Conservation (phyloP, 2,329 filamentous ascomycete genomes). For the Xylariaceae sp. region DNA sequence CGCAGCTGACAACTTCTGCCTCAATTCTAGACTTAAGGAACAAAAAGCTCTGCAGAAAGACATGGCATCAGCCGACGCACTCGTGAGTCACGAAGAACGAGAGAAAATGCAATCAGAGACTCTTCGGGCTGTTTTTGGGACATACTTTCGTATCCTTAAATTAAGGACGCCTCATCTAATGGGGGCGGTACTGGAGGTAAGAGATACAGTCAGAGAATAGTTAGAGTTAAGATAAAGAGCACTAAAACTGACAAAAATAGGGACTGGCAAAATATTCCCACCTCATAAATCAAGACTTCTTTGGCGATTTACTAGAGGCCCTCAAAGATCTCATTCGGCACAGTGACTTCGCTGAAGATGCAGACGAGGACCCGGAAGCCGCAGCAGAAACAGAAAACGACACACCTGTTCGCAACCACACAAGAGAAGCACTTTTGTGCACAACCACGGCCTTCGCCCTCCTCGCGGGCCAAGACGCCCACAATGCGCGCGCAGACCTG, state of each 20-base stretch:
- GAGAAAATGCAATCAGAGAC: constrained; percentile 96
- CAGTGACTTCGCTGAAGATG: constrained; percentile 63
- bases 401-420: constrained; percentile 69
- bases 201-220: too few relatives aligned
- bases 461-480: constrained; percentile 89
- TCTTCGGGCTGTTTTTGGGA: constrained; percentile 91
- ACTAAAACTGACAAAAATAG: constrained; percentile 49
- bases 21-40: constrained; percentile 65
- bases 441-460: constrained; percentile 97
- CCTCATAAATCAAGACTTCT: constrained; percentile 98
- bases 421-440: constrained; percentile 87
- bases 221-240: not conserved
- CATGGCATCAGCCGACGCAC: constrained; percentile 88
- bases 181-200: constrained; percentile 72
- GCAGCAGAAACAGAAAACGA: constrained; percentile 50
- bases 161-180: constrained; percentile 80
- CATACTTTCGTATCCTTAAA: constrained; percentile 95
- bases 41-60: constrained; percentile 89
- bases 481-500: constrained; percentile 79
- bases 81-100: constrained; percentile 88
- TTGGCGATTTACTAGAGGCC: constrained; percentile 92
- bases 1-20: constrained; percentile 38
- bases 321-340: constrained; percentile 89
- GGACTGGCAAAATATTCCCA: constrained; percentile 93
- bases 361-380: constrained; percentile 51